Evolutionary conservation across 2,329 filamentous ascomycete genomes (phyloP), one percentile per base, ranked within the genome.

Genomic region (Scleromitrula shiraiana): DNA sequence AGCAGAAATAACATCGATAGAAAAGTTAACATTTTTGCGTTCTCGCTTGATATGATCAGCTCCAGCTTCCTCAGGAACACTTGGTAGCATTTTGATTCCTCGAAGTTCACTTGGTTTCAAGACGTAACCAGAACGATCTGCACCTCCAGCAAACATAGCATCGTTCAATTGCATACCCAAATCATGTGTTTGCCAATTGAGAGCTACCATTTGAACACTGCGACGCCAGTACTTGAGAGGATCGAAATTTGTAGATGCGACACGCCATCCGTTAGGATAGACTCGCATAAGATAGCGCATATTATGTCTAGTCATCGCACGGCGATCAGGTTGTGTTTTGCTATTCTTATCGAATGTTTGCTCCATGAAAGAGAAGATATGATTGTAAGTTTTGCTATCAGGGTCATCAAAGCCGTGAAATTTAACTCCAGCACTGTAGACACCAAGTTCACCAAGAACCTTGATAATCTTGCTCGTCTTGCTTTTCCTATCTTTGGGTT

Each of bases 121-220:
- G 12, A 97, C 89, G 61, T 97, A 98, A 37, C 93, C 93, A 2
- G 86, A 87, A 48, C 82, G 80, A 67, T 96, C 93, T 10, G 78
- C 83, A 36, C 88, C 88, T 50, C 88, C 87, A 39, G 89, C 85
- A 64, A 96, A 98, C 93, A 98, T 97, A 61, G 93, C 93, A 57
- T 93, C 86, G 64, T 97, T 97, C 65, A 97, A 77, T 64, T 97
- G 91, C 78, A 96, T 93, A 38, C 90, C 88, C 15, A 94, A 75
- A 63, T 97, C 93, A 62, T 94, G 96, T 0, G 90, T 97, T 68
- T 98, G 93, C 91, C 93, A 97, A 68, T 98, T 98, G 53, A 97
- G 74, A 0, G 93, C 93, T 12, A 86, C 89, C 91, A 98, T 97
- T 68, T 98, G 93, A 15, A 96, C 93, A 26, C 93, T 93, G 36